phyloP scores from a whole-genome alignment of 371 early-diverging fungal species.

The Phascolomyces articulosus region DNA sequence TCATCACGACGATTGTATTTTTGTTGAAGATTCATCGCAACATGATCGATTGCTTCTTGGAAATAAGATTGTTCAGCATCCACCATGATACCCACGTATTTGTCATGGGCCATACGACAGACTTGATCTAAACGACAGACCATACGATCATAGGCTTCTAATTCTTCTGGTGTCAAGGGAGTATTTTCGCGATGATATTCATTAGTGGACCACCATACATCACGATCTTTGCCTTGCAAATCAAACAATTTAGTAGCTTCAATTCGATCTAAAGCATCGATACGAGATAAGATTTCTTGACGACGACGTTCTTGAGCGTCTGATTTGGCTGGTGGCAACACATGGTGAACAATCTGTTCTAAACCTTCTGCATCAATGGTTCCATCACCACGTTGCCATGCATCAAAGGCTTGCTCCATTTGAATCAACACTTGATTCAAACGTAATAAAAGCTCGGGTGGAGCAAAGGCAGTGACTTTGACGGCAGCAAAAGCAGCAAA shows the following conservation, averaged over 20 bases:
- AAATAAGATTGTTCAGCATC: conserved; percentile 95
- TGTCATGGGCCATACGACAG: conserved; percentile 59
- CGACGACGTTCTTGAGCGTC: conserved; percentile 48
- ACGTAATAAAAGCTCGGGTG: conserved; percentile 70
- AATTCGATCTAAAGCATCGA: conserved; percentile 55
- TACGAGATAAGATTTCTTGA: conserved; percentile 32
- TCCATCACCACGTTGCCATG: conserved; percentile 28
- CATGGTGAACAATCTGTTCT: conserved; percentile 29
- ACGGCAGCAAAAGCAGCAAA: conserved; percentile 73
- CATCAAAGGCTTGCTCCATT: conserved; percentile 41
- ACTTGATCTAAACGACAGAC: conserved; percentile 69
- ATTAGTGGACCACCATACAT: conserved; percentile 20
- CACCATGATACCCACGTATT: conserved; percentile 78
- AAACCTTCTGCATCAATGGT: conserved; percentile 20
- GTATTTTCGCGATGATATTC: neutral
- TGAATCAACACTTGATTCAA: conserved; percentile 54
- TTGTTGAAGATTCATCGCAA: conserved; percentile 69
- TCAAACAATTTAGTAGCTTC: conserved; percentile 63
- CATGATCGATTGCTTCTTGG: conserved; percentile 89
- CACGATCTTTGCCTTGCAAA: conserved; percentile 48
- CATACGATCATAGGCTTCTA: conserved; percentile 72
- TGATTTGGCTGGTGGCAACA: conserved; percentile 34
- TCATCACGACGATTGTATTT: conserved; percentile 64
- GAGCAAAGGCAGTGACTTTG: conserved; percentile 85
- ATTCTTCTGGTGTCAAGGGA: conserved; percentile 49